Base-by-base conservation (phyloP, 306 rosid genomes). In the Elaeagnus macrophylla region DNA sequence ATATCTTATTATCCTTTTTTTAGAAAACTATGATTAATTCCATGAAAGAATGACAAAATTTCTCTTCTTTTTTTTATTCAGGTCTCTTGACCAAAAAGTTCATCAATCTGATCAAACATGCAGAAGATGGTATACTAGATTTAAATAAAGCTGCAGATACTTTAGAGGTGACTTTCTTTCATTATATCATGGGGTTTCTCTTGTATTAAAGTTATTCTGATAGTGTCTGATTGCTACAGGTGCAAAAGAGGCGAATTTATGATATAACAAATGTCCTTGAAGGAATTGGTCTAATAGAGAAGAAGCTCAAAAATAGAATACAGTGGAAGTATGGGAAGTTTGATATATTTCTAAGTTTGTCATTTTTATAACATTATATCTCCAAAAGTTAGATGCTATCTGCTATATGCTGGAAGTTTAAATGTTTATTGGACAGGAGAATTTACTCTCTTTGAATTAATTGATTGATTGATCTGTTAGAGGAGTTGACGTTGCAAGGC, bases 201-300 rank as follows among this genome's bases (percentile, higher is more conserved):
- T 35, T 68, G 61, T 52, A 40, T 61, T 61, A 39, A 68, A 63
- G 57, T 47, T 62, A 48, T 44, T 32, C 60, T 59, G 69, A 72
- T 51, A 60, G 41, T 64, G 12, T 63, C 73, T 11, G 65, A 52
- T 64, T 56, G 54, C 59, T 60, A 57, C 81, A 91, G 96, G 97
- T 91, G 62, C 96, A 91, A 78, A 86, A 91, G 79, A 79, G 99
- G 62, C 81, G 99, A 54, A 91, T 91, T 82, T 91, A 91, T 73
- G 99, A 91, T 64, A 91, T 86, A 76, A 91, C 99, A 65, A 86
- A 91, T 77, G 99, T 91, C 64, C 95, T 91, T 32, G 99, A 91
- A 80, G 96, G 96, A 79, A 87, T 91, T 65, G 99, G 99, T 67
- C 99, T 91, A 17, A 91, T 91, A 72, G 99, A 91, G 69, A 91